Evolutionary conservation across 202 grass and related monocot genomes (phyloP), one percentile per base, ranked within the genome.

Genomic region (Zizania palustris): DNA sequence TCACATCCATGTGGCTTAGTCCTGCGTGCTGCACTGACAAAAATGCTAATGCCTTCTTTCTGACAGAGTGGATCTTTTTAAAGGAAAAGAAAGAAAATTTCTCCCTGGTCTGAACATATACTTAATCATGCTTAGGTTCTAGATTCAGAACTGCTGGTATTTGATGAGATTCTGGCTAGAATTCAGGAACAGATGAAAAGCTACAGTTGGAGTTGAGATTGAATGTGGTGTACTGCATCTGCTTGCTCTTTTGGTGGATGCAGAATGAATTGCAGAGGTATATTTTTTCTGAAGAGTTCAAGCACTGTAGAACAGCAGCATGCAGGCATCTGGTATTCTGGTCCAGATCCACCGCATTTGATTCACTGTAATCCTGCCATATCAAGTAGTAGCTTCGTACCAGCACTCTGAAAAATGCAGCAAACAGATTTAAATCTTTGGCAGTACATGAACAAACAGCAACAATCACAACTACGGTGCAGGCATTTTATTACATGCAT

Each of bases 1-100:
- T 5, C 57, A 65, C 67, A 80, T 54, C 19, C 78, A 72, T 54
- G 78, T 72, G 67, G 6, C 22, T 20, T 20, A 7, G 51, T 19
- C 51, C n/a, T 15, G n/a, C n/a, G n/a, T n/a, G 4, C 9, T 63
- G n/a, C 12, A 38, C 9, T 5, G 10, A 39, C 62, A 9, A 40
- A 63, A 63, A n/a, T 41, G 2, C 7, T 63, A 63, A 38, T 63
- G 34, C 4, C 2, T 14, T 62, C 5, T 35, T 60, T 62, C 13
- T 14, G 13, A 38, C 41, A 63, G 60, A 14, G 45, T 11, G 45
- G 45, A 9, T 14, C 10, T 5, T 59, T 12, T 28, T 28, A 28
- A 28, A 28, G 28, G 28, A 28, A 28, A 28, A 28, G 28, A 28
- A 28, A 28, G 28, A 28, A 28, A 28, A 1, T 28, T 28, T 0